Percentiles rank a stretch among this genome's conserved stretches.
Evolutionary conservation across 768 basidiomycete genomes (phyloP).

Genomic region (Pleurotus platypus): DNA sequence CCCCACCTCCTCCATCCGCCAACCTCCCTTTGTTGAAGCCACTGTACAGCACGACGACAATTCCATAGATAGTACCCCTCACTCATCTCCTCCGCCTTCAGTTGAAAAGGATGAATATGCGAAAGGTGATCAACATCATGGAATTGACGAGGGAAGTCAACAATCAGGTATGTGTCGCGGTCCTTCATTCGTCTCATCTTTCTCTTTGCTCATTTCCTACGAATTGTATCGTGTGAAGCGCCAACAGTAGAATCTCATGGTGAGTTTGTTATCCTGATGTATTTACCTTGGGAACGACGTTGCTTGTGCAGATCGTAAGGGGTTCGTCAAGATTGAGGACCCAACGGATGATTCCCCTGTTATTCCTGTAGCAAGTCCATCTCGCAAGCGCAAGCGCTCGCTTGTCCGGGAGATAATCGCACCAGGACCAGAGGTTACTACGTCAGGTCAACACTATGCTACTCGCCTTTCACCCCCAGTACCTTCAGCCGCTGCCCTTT

Average conservation of each 20-base stretch:
- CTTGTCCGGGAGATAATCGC: not conserved
- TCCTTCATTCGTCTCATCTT: not conserved
- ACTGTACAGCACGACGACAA: not conserved
- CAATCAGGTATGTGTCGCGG: not conserved
- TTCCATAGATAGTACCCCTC: conserved; percentile 6
- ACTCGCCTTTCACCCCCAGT: no score
- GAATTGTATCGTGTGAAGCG: no score
- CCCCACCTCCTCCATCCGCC: not conserved
- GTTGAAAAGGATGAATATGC: not conserved
- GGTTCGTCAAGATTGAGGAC: not conserved
- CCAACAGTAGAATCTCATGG: no score
- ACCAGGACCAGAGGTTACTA: no score
- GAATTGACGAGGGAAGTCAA: not conserved
- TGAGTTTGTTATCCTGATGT: no score
- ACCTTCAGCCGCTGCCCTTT: no score
- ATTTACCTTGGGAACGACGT: not conserved
- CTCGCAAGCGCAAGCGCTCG: conserved; percentile 4
- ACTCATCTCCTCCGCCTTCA: not conserved
- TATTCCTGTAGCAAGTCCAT: not conserved
- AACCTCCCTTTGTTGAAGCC: not conserved
- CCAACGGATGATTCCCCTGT: not conserved
- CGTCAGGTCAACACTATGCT: no score
- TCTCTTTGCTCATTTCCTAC: no score
- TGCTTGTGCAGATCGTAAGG: not conserved
- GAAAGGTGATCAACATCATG: not conserved